Percentiles rank a stretch among this genome's conserved stretches.
Evolutionary conservation across 306 rosid genomes (phyloP).

Genomic region (Lotus japonicus): DNA sequence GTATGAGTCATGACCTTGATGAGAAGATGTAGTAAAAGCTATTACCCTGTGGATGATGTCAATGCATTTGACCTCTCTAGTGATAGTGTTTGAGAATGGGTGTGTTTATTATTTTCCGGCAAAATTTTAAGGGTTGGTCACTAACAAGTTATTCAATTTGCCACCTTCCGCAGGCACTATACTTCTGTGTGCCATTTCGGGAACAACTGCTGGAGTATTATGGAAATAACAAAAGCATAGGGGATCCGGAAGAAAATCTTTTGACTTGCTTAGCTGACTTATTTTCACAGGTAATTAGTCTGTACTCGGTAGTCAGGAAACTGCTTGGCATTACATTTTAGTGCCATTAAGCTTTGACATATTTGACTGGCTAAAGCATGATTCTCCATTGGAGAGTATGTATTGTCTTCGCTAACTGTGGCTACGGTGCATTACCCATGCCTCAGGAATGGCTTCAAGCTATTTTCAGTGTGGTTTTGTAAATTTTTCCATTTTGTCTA

Average conservation of each 20-base stretch:
- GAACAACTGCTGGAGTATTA: slow-evolving; percentile 87
- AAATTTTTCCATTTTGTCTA: background rate
- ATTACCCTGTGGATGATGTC: background rate
- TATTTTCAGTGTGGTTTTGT: background rate
- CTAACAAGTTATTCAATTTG: slow-evolving; percentile 11
- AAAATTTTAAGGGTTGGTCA: background rate
- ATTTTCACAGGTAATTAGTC: slow-evolving; percentile 72
- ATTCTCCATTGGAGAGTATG: slow-evolving; percentile 14
- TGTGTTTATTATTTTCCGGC: background rate
- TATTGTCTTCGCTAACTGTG: background rate
- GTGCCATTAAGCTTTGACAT: background rate
- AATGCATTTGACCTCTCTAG: background rate
- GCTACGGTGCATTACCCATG: background rate
- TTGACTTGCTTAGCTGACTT: slow-evolving; percentile 95
- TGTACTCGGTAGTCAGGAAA: slow-evolving; percentile 15
- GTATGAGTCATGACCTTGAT: background rate
- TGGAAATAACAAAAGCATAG: slow-evolving; percentile 61
- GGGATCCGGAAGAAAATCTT: slow-evolving; percentile 88
- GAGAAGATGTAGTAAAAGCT: background rate
- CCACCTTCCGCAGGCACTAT: slow-evolving; percentile 67
- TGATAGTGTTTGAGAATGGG: background rate
- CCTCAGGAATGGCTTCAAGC: background rate
- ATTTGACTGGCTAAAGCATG: background rate
- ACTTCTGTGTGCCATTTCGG: slow-evolving; percentile 98
- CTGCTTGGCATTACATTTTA: background rate